phyloP scores from a whole-genome alignment of 2,329 filamentous ascomycete genomes.

The Talaromyces islandicus region DNA sequence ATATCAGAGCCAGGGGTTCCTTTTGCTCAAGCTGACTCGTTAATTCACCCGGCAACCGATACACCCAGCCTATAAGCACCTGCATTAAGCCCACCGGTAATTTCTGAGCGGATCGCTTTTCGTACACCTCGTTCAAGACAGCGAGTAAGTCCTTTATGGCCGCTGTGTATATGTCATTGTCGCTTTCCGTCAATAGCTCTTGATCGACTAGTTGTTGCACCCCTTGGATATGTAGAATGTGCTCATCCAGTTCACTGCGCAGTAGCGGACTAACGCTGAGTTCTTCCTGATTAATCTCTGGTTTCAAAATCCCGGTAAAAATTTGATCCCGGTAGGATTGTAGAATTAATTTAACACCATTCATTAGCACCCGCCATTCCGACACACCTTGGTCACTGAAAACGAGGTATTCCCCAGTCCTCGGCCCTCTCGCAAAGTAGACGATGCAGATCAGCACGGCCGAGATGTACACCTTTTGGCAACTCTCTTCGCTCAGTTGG shows the following conservation, averaged over 20 bases:
- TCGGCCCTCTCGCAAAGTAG: conserved; percentile 28
- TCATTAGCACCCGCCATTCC: conserved; percentile 28
- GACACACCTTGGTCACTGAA: conserved; percentile 23
- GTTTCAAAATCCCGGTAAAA: background rate
- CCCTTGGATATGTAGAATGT: background rate
- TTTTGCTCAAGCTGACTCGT: conserved; percentile 19
- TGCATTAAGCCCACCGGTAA: background rate
- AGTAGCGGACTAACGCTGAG: background rate
- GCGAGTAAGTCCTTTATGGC: background rate
- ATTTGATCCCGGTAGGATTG: background rate
- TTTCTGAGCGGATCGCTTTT: background rate
- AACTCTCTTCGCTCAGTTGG: conserved; percentile 20
- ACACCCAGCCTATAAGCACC: conserved; percentile 1
- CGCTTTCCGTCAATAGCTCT: background rate
- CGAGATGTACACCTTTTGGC: conserved; percentile 27
- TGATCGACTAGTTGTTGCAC: background rate
- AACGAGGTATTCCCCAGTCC: conserved; percentile 25
- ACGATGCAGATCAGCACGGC: conserved; percentile 26
- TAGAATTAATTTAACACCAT: conserved; percentile 22
- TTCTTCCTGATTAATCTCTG: background rate
- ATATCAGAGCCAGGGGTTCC: conserved; percentile 19
- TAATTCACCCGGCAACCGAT: background rate
- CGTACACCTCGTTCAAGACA: background rate
- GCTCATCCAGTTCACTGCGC: background rate
- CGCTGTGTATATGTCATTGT: background rate